Base-by-base conservation (phyloP, 306 rosid species). In the Dalbergia oliveri region DNA sequence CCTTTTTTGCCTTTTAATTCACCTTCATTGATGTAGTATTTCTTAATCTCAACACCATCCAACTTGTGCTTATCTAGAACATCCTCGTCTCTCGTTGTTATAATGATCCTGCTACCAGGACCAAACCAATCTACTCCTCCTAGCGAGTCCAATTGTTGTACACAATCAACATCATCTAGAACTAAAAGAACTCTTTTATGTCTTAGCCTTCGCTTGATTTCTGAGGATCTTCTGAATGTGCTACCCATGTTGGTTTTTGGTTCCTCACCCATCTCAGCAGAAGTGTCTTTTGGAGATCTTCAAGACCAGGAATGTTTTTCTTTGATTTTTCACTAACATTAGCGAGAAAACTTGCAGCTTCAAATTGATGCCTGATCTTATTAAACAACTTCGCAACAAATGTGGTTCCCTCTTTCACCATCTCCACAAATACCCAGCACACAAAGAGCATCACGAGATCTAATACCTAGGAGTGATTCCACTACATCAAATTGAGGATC, bases 381-480 rank as follows among this genome's bases (percentile, higher is more conserved):
- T 64, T 51, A n/a, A 51, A 77, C 37, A 54, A 12, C 9, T 37
- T 53, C 16, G 19, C 50, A 1, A 47, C 79, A 75, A 76, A 49
- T 16, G 72, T 64, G 1, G 41, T 76, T 51, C 35, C 57, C 70
- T n/a, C n/a, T 0, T 47, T 58, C 79, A 23, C 15, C 61, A 15
- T n/a, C 34, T 23, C 79, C 79, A 62, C 62, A 58, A 75, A 75
- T 61, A 19, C 57, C 56, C n/a, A 13, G 56, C 56, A 50, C 13
- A n/a, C 56, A 50, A 5, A 12, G n/a, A 6, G 56, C 13, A 50
- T 50, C 56, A 50, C 6, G 56, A 50, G 56, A 50, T 50, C 13
- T 14, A 12, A 14, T 50, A 14, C 13, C 16, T 8, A 50, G 13
- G 13, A 50, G 56, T 50, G 16, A 50, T 50, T 50, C 8, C 56